Conservation (phyloP, 139 green algal species). For the Asterochloris erici region DNA sequence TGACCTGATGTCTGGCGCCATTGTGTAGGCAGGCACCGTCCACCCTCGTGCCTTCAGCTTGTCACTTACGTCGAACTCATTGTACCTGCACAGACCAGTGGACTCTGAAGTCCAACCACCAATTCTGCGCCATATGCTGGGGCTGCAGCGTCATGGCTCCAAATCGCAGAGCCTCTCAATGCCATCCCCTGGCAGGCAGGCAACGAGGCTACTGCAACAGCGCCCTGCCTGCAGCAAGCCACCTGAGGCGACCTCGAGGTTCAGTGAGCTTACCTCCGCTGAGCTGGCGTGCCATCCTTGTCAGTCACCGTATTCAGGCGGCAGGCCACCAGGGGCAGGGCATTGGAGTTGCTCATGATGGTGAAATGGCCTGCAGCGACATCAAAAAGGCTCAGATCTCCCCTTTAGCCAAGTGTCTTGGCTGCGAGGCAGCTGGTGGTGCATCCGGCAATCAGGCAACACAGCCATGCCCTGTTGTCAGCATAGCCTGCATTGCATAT, state of each 20-base stretch:
- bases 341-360: conserved; percentile 39
- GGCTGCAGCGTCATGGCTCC: too few species aligned
- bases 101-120: too few species aligned
- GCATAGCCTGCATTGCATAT: too few species aligned
- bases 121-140: too few species aligned
- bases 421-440: too few species aligned
- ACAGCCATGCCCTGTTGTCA: too few species aligned
- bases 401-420: too few species aligned
- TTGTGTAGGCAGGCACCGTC: conserved; percentile 67
- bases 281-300: conserved; percentile 18
- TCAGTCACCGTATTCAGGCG: conserved; percentile 26
- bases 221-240: background rate
- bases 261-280: background rate
- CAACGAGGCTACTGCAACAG: too few species aligned
- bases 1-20: conserved; percentile 44
- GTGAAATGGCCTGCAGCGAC: conserved; percentile 29
- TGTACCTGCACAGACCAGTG: conserved; percentile 27
- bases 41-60: conserved; percentile 49
- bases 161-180: background rate
- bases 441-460: too few species aligned
- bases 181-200: background rate
- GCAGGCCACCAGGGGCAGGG: conserved; percentile 66
- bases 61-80: conserved; percentile 67
- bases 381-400: too few species aligned
- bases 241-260: too few species aligned